Evolutionary conservation across 2,329 filamentous ascomycete genomes (phyloP).

Genomic region (Xylaria sp.): DNA sequence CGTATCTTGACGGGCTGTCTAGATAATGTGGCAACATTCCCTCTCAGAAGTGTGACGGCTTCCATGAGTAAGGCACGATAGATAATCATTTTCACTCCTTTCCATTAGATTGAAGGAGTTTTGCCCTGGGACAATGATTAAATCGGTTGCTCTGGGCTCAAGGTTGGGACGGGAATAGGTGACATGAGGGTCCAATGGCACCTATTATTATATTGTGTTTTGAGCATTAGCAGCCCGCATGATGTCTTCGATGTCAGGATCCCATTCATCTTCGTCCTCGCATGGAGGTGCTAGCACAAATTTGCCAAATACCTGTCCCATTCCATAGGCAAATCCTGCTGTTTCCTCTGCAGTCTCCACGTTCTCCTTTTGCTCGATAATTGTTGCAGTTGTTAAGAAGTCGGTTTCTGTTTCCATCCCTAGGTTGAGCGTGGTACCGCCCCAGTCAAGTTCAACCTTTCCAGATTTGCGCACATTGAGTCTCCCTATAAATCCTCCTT

Average conservation of each 20-base stretch:
- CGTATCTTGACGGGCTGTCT: no score
- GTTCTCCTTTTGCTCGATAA: conserved; percentile 62
- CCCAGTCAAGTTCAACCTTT: conserved; percentile 67
- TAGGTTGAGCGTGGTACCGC: conserved; percentile 61
- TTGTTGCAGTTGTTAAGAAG: conserved; percentile 64
- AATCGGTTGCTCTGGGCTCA: not conserved
- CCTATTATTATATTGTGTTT: conserved; percentile 4
- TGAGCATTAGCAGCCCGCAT: conserved; percentile 24
- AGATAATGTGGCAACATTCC: not conserved
- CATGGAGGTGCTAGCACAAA: conserved; percentile 66
- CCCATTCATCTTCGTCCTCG: conserved; percentile 64
- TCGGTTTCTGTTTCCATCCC: conserved; percentile 56
- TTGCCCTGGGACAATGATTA: no score
- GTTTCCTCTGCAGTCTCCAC: conserved; percentile 50
- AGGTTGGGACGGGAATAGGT: not conserved
- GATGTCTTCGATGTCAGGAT: conserved; percentile 47
- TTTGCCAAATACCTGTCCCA: conserved; percentile 68
- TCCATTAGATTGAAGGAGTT: not conserved
- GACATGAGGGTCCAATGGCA: not conserved
- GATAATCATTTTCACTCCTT: not conserved
- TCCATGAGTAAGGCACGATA: not conserved
- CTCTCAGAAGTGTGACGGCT: no score
- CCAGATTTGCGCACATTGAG: conserved; percentile 67
- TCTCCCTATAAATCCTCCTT: conserved; percentile 65
- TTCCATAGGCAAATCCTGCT: conserved; percentile 60